A percentile compares a stretch with the other conserved stretches of the same genome.
phyloP scores from a whole-genome alignment of 352 stramenopile species.

The Globisporangium carolinianum region DNA sequence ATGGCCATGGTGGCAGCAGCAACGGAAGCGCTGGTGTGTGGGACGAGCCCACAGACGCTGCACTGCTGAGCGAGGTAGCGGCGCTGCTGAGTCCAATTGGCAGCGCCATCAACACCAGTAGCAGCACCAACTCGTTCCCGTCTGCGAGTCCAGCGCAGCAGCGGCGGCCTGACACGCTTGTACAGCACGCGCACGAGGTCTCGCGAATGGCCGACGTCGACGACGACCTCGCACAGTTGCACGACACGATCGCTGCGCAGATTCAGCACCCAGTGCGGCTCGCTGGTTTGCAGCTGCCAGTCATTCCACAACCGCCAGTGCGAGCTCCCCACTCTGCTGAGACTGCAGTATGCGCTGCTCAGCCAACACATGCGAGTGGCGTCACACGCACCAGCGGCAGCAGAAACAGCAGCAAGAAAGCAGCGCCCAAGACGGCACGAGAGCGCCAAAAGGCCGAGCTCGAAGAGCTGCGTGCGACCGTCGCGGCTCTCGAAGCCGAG shows the following conservation, averaged over 20 bases:
- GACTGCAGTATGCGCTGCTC: neutral
- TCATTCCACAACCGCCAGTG: neutral
- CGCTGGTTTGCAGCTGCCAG: neutral
- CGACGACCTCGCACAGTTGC: slow-evolving; percentile 3
- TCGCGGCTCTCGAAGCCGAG: slow-evolving; percentile 2
- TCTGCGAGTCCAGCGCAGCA: neutral
- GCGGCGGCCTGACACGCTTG: neutral
- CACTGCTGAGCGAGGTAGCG: slow-evolving; percentile 6
- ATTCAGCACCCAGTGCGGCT: neutral
- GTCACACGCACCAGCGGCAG: neutral
- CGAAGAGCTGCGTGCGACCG: neutral
- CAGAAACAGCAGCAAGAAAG: neutral
- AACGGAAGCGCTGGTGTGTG: neutral
- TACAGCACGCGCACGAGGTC: neutral
- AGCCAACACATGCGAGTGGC: neutral
- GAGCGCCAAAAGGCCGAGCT: slow-evolving; percentile 10
- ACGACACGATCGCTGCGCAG: slow-evolving; percentile 3
- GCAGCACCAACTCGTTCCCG: neutral
- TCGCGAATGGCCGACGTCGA: slow-evolving; percentile 2
- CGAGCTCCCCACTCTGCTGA: no score
- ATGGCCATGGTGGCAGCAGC: neutral
- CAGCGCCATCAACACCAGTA: neutral
- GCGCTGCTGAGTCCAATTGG: slow-evolving; percentile 3
- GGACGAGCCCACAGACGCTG: neutral
- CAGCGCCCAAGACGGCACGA: slow-evolving; percentile 6